Evolutionary conservation across 1,139 yeast species (phyloP).

Genomic region (Pichia sp.): DNA sequence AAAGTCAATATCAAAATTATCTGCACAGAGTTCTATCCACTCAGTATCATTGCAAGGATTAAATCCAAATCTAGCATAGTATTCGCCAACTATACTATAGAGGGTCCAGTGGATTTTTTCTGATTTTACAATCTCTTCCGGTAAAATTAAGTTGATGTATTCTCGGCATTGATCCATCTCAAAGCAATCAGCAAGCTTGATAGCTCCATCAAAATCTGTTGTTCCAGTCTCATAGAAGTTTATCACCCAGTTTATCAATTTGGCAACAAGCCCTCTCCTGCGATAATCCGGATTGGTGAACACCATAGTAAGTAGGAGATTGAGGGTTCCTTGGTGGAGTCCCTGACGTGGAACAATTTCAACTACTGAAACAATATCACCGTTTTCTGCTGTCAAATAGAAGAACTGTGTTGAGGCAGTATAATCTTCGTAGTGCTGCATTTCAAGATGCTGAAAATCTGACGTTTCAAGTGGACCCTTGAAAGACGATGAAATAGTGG

Average conservation of each 20-base stretch:
- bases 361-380: conserved; percentile 4
- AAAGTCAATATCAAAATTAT: not conserved
- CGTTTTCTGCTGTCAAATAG: conserved; percentile 3
- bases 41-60: conserved; percentile 2
- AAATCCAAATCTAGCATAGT: conserved; percentile 24
- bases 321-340: conserved; percentile 1
- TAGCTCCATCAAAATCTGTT: conserved; percentile 1
- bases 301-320: conserved; percentile 8
- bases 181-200: conserved; percentile 2
- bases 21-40: conserved; percentile 2
- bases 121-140: not conserved
- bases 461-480: not conserved
- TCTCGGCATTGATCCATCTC: not conserved
- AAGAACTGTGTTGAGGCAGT: conserved; percentile 3
- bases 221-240: conserved; percentile 8
- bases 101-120: conserved; percentile 24
- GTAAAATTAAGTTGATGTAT: conserved; percentile 1
- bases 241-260: conserved; percentile 6
- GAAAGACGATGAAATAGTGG: not conserved
- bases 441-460: not conserved
- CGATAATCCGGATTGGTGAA: conserved; percentile 10
- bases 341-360: conserved; percentile 7
- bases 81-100: conserved; percentile 27
- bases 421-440: not conserved
- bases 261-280: conserved; percentile 8